Evolutionary conservation across 164 flowering plant species (phyloP), one percentile per base, ranked within the genome.

Genomic region (Dillenia turbinata): DNA sequence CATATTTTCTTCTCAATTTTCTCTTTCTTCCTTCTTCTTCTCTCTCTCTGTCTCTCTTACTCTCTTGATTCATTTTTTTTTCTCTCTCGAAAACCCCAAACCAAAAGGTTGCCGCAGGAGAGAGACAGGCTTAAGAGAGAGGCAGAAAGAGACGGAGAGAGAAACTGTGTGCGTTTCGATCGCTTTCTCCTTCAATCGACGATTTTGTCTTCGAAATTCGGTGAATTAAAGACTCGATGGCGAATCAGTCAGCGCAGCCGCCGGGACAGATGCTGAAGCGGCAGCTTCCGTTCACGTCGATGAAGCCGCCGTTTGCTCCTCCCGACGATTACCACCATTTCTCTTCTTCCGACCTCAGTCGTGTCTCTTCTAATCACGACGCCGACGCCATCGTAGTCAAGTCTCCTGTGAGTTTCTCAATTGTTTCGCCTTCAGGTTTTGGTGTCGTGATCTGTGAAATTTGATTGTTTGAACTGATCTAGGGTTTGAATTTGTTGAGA

Each of bases 271-370:
- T 56, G 40, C 47, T 52, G 14, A 75, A 70, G 60, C 68, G 77
- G 14, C 85, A 80, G 73, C 76, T 74, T 2, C 77, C 81, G 1
- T 77, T 82, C 59, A 54, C 83, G 13, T 61, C 88, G 10, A 64
- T 69, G 72, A 78, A 70, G 71, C 83, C 90, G 74, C 80, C 84
- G 57, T 79, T 75, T 57, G 63, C 64, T 70, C 55, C 74, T 26
- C 63, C 78, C 1, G 78, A 65, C 1, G 87, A 82, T 54, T 85
- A 85, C 57, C 88, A 83, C 70, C 79, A 73, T 51, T 83, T 85
- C 50, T 47, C 69, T 10, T 43, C 72, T 7, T 52, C 58, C 13
- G 73, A 55, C 47, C 9, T 53, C 33, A 60, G 62, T 52, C 66
- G 69, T 14, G 40, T 33, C 40, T 33, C 40, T 33, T 33, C 72